Conservation (phyloP, 2,329 filamentous ascomycete species). For the Arthrobotrys sphaeroides region DNA sequence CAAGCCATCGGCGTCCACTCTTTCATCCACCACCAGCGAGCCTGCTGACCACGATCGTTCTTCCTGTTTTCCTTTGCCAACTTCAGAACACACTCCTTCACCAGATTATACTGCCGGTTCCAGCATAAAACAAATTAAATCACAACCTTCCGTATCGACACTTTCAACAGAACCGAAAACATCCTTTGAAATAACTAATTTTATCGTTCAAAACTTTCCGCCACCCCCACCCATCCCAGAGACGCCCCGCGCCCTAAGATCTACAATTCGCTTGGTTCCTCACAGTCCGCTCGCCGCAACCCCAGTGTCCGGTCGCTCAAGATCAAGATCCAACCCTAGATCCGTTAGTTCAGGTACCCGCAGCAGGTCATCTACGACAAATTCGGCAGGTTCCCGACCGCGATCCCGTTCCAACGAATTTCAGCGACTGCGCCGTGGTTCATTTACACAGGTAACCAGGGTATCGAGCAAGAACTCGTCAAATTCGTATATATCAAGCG, state of each 20-base stretch:
- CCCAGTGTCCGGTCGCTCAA: conserved; percentile 46
- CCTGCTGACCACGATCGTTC: conserved; percentile 53
- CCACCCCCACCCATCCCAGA: conserved; percentile 52
- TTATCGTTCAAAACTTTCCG: conserved; percentile 52
- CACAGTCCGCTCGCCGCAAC: conserved; percentile 47
- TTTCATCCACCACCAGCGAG: conserved; percentile 51
- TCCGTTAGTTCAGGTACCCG: conserved; percentile 46
- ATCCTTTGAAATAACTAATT: conserved; percentile 39
- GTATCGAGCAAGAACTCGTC: conserved; percentile 45
- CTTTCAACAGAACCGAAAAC: conserved; percentile 44
- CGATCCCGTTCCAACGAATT: conserved; percentile 45
- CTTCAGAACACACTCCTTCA: conserved; percentile 38
- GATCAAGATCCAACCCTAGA: conserved; percentile 45
- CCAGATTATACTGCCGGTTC: conserved; percentile 43
- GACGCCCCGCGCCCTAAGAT: conserved; percentile 36
- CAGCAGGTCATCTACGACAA: conserved; percentile 49
- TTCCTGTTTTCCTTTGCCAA: conserved; percentile 28
- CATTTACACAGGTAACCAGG: conserved; percentile 39
- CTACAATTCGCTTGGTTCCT: conserved; percentile 51
- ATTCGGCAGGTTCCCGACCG: conserved; percentile 46
- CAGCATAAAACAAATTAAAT: conserved; percentile 33
- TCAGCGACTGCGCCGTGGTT: conserved; percentile 41
- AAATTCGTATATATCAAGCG: conserved; percentile 46
- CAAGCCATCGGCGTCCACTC: conserved; percentile 51
- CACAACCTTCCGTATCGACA: conserved; percentile 34